These are phyloP conservation scores for Cladorrhinum samala DNA, from an alignment of 495 filamentous ascomycete genomes.

Conservation along the genomic window DNA sequence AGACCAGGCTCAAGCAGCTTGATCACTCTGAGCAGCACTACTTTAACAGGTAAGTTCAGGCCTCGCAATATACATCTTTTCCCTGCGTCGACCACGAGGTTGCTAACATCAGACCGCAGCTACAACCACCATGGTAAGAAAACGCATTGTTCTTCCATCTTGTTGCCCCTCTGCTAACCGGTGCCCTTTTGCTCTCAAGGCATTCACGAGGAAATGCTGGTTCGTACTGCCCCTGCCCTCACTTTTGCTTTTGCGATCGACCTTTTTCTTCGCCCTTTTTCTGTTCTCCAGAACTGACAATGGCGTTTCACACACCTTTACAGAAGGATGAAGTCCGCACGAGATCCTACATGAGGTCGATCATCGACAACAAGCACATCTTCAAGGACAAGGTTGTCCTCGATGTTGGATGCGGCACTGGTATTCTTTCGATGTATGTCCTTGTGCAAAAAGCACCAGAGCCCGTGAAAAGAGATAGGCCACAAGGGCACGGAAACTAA, in stretches of 20 bases:
- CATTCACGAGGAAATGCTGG: conserved; percentile 98
- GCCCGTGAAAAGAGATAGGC: not conserved
- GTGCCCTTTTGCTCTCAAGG: conserved; percentile 43
- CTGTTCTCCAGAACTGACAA: conserved; percentile 12
- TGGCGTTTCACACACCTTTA: conserved; percentile 2
- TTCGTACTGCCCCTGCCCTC: conserved; percentile 43
- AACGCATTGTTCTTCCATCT: conserved; percentile 12
- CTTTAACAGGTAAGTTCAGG: conserved; percentile 75
- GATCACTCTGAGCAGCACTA: conserved; percentile 91
- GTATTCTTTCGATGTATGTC: conserved; percentile 76
- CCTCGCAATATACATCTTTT: not conserved
- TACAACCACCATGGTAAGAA: conserved; percentile 91
- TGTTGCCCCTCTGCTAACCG: conserved; percentile 23
- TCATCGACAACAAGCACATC: conserved; percentile 86
- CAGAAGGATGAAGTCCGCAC: conserved; percentile 99
- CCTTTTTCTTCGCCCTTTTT: conserved; percentile 12
- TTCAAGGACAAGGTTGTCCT: conserved; percentile 88
- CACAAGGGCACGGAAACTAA: not conserved
- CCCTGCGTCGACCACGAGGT: conserved; percentile 1
- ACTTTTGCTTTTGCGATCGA: conserved; percentile 8
- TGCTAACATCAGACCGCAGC: conserved; percentile 40
- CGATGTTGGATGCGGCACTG: conserved; percentile 89
- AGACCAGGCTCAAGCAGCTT: conserved; percentile 54
- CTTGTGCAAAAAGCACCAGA: not conserved
- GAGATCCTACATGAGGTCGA: conserved; percentile 89